phyloP scores from a whole-genome alignment of 1,284 basidiomycete species.

The Neolentinus lepideus region DNA sequence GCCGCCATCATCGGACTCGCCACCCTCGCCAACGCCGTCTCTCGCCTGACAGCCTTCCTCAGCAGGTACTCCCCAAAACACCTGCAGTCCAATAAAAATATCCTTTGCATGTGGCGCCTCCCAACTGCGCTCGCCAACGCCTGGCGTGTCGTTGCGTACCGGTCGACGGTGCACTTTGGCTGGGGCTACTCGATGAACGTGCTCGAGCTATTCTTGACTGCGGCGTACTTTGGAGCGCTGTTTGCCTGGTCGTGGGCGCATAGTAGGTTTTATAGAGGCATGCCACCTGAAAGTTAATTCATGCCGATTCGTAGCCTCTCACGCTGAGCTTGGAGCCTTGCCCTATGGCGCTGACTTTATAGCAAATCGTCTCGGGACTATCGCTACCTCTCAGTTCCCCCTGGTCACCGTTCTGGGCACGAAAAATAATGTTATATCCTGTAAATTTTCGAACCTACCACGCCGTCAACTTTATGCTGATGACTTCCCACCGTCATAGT shows the following conservation, averaged over 20 bases:
- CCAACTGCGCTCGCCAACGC: background rate
- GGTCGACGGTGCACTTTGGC: background rate
- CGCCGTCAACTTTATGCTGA: background rate
- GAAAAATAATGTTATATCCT: background rate
- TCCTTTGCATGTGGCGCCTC: background rate
- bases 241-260: background rate
- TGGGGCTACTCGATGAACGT: background rate
- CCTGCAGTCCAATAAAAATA: constrained; percentile 8
- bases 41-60: background rate
- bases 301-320: background rate
- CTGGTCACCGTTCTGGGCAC: background rate
- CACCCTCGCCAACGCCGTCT: background rate
- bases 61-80: constrained; percentile 8
- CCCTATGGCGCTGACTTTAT: background rate
- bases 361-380: background rate
- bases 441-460: background rate
- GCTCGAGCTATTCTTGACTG: background rate
- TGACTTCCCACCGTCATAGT: background rate
- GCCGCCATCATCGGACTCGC: background rate
- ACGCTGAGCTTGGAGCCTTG: background rate
- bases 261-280: background rate
- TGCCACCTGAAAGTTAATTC: too few species aligned
- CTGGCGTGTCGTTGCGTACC: background rate
- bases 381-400: background rate
- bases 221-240: background rate